phyloP scores from a whole-genome alignment of 805 yeast species.

The Candida insectorum region DNA sequence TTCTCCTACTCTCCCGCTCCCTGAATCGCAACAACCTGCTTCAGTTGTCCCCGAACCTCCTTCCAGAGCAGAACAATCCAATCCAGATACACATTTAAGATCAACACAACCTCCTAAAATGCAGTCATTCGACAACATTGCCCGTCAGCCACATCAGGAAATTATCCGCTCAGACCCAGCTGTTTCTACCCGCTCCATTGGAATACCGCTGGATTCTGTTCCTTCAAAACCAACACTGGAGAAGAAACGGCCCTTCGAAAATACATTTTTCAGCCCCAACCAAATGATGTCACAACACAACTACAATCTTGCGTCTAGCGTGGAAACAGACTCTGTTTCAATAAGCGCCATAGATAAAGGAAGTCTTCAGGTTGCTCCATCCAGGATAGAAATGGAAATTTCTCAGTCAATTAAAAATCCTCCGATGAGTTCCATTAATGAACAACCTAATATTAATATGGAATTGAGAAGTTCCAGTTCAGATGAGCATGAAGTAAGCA shows the following conservation, averaged over 20 bases:
- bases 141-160: too few relatives aligned
- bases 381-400: constrained; percentile 9
- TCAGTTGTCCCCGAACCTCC: neutral
- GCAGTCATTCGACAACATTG: neutral
- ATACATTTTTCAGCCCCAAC: too few relatives aligned
- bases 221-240: constrained; percentile 4
- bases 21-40: neutral
- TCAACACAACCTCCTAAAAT: neutral
- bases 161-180: too few relatives aligned
- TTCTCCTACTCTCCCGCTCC: too few relatives aligned
- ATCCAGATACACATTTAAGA: too few relatives aligned
- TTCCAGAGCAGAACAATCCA: neutral
- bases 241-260: too few relatives aligned
- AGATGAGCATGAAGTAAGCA: constrained; percentile 8
- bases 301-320: constrained; percentile 13
- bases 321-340: constrained; percentile 13
- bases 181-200: too few relatives aligned
- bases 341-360: constrained; percentile 11
- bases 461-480: constrained; percentile 13
- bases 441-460: constrained; percentile 6
- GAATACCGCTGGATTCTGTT: constrained; percentile 1
- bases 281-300: constrained; percentile 6
- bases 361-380: constrained; percentile 11
- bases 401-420: constrained; percentile 10
- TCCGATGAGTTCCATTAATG: constrained; percentile 6